Evolutionary conservation across 495 filamentous ascomycete genomes (phyloP).

Genomic region (Penicillium bialowiezense): DNA sequence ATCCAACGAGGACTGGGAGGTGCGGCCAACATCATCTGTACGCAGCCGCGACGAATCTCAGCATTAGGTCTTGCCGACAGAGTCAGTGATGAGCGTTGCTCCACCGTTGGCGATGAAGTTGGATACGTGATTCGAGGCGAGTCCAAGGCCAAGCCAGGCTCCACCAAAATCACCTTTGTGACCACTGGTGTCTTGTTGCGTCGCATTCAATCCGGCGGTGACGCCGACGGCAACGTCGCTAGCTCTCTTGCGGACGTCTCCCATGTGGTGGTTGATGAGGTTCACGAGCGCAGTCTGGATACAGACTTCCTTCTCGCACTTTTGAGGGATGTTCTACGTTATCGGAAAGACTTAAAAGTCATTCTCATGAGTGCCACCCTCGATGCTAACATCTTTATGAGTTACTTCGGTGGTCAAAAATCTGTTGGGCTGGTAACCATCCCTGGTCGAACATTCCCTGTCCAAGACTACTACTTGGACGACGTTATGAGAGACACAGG

Average conservation of each 20-base stretch:
- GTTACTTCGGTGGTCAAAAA: constrained; percentile 72
- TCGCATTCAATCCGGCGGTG: constrained; percentile 82
- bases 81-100: constrained; percentile 88
- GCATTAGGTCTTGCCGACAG: constrained; percentile 91
- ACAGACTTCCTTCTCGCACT: constrained; percentile 92
- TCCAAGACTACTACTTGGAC: constrained; percentile 86
- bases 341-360: constrained; percentile 80
- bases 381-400: constrained; percentile 80
- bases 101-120: constrained; percentile 78
- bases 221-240: constrained; percentile 70
- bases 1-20: constrained; percentile 72
- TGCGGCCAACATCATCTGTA: constrained; percentile 89
- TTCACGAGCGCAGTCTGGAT: constrained; percentile 93
- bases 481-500: constrained; percentile 79
- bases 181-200: constrained; percentile 95
- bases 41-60: constrained; percentile 91
- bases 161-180: constrained; percentile 90
- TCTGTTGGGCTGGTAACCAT: constrained; percentile 80
- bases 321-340: constrained; percentile 75
- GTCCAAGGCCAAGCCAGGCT: constrained; percentile 60
- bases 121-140: constrained; percentile 96
- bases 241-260: constrained; percentile 82
- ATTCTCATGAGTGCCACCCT: constrained; percentile 98
- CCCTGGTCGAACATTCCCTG: constrained; percentile 82
- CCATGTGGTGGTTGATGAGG: constrained; percentile 95